Evolutionary conservation across 768 basidiomycete genomes (phyloP).

Genomic region (Podaxis mareebaensis): DNA sequence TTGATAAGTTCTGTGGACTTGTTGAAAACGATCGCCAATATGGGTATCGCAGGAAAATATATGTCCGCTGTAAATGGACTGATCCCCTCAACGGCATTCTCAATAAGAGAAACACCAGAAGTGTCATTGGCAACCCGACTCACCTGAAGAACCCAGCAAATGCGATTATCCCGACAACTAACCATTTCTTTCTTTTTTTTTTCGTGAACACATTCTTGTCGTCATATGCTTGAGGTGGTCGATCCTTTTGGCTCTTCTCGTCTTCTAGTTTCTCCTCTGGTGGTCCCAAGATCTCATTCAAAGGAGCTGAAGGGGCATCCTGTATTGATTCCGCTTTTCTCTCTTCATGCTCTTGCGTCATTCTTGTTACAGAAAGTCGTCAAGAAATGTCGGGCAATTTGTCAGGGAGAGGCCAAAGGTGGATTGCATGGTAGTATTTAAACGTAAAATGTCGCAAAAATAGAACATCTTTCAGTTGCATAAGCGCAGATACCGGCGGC

Average conservation of each 20-base stretch:
- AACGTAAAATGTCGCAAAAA: neutral
- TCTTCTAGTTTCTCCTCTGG: neutral
- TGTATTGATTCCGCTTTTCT: neutral
- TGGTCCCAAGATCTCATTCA: neutral
- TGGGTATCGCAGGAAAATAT: conserved; percentile 79
- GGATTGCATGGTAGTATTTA: neutral
- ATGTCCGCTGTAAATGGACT: conserved; percentile 76
- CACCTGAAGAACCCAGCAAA: conserved; percentile 68
- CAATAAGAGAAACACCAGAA: neutral
- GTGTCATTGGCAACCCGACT: conserved; percentile 5
- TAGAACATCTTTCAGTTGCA: neutral
- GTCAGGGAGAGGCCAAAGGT: neutral
- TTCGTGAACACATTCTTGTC: conserved; percentile 47
- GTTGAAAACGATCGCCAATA: conserved; percentile 59
- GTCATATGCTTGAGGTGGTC: neutral
- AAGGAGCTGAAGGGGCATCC: neutral
- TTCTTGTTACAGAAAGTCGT: neutral
- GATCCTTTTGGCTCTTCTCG: neutral
- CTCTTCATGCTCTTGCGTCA: neutral
- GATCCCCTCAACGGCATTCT: neutral
- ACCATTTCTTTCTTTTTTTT: conserved; percentile 63
- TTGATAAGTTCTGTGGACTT: conserved; percentile 74
- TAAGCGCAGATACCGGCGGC: neutral
- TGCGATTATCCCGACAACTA: too few species aligned
- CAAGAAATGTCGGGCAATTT: neutral